These are phyloP conservation scores for Asterophora parasitica DNA, from an alignment of 768 basidiomycete species.

Conservation along the genomic window DNA sequence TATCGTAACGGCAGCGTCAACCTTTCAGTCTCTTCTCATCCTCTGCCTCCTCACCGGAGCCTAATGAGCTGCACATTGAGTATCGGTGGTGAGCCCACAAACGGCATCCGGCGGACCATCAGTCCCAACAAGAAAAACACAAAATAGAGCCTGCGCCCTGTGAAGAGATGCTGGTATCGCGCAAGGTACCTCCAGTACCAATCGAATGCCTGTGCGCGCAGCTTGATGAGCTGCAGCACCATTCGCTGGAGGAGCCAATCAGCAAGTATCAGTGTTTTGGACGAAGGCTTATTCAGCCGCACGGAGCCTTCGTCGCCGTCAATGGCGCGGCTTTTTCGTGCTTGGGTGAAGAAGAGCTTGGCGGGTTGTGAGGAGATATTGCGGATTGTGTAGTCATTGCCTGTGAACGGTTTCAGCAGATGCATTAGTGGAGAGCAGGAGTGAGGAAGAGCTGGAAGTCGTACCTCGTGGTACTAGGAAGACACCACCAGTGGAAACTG, in stretches of 20 bases:
- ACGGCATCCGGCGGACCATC: conserved; percentile 19
- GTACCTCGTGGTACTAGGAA: conserved; percentile 88
- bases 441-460: conserved; percentile 14
- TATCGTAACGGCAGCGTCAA: neutral
- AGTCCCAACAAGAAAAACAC: conserved; percentile 20
- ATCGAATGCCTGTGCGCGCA: conserved; percentile 10
- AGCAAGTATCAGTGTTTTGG: conserved; percentile 13
- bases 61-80: conserved; percentile 20
- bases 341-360: conserved; percentile 89
- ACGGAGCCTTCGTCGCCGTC: conserved; percentile 3
- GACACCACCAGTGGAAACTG: conserved; percentile 78
- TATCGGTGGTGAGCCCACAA: conserved; percentile 21
- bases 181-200: conserved; percentile 17
- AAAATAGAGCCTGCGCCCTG: conserved; percentile 16
- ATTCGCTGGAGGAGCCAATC: conserved; percentile 19
- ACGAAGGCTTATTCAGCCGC: conserved; percentile 12
- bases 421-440: conserved; percentile 2
- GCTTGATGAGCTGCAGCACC: conserved; percentile 4
- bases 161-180: conserved; percentile 15
- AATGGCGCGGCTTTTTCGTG: conserved; percentile 34
- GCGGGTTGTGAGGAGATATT: conserved; percentile 81
- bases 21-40: neutral
- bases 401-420: conserved; percentile 30
- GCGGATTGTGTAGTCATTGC: conserved; percentile 87
- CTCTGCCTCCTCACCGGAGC: conserved; percentile 6